Percentiles rank a stretch among this genome's conserved stretches.
Evolutionary conservation across 73 alveolate genomes (phyloP).

Genomic region (Effrenium voratum): DNA sequence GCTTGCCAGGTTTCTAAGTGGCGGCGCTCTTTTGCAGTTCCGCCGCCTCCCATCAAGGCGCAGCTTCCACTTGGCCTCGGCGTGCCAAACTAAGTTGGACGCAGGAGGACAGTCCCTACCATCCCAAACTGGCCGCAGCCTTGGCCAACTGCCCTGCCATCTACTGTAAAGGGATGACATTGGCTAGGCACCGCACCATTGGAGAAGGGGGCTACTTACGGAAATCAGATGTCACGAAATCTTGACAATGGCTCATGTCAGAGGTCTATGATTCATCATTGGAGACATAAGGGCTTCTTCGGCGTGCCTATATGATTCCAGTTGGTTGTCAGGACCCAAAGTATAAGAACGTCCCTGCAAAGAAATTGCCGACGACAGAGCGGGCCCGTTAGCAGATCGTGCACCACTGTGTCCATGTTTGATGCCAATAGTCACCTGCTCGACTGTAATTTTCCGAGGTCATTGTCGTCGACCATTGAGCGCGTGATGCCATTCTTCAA

Average conservation of each 20-base stretch:
- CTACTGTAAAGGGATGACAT: no score
- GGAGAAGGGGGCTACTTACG: no score
- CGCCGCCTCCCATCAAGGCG: slow-evolving; percentile 99
- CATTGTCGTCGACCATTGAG: slow-evolving; percentile 96
- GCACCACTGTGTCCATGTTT: not conserved
- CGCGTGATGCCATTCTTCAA: slow-evolving; percentile 98
- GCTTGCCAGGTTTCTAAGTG: slow-evolving; percentile 95
- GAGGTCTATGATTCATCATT: no score
- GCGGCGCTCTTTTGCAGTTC: slow-evolving; percentile 99
- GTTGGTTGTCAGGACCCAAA: slow-evolving; percentile 67
- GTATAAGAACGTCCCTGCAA: slow-evolving; percentile 95
- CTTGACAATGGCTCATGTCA: no score
- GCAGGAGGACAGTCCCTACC: slow-evolving; percentile 94
- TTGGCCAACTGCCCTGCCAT: no score
- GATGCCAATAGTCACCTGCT: not conserved
- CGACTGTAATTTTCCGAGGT: slow-evolving; percentile 15
- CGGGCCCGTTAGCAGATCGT: not conserved
- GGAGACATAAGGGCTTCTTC: no score
- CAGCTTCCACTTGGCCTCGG: not conserved
- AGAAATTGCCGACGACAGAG: slow-evolving; percentile 97
- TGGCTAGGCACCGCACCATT: no score
- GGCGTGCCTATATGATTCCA: no score
- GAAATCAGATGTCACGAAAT: no score
- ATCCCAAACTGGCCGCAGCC: slow-evolving; percentile 95
- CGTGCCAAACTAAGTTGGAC: not conserved